A percentile compares a stretch with the other conserved stretches of the same genome.
Conservation (phyloP, 169 alveolate genomes). For the Perkinsus olseni region DNA sequence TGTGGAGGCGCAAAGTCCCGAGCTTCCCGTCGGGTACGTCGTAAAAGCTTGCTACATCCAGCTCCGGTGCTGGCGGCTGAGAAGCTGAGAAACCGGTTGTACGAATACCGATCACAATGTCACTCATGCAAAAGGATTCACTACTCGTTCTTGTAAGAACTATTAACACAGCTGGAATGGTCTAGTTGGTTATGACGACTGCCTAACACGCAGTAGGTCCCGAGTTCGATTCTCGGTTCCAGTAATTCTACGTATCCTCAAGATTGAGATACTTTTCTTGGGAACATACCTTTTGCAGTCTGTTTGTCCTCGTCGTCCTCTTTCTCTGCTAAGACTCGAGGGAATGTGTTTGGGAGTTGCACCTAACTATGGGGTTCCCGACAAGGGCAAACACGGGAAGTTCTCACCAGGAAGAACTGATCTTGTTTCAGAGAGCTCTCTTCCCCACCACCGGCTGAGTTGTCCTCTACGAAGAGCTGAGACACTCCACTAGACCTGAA, state of each 20-base stretch:
- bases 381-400: too few species aligned
- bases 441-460: background rate
- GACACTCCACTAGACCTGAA: background rate
- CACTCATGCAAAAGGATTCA: background rate
- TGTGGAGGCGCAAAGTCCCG: background rate
- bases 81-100: background rate
- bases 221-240: background rate
- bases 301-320: background rate
- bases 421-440: background rate
- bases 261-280: too few species aligned
- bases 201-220: background rate
- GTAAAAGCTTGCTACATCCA: background rate
- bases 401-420: background rate
- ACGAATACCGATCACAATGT: background rate
- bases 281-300: background rate
- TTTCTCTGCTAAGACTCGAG: background rate
- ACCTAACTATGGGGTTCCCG: background rate
- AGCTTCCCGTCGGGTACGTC: background rate
- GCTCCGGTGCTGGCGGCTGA: background rate
- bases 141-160: background rate
- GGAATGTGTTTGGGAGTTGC: background rate
- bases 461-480: background rate
- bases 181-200: background rate
- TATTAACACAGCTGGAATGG: background rate
- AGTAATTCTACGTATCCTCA: background rate